Conservation (phyloP, 805 yeast genomes). For the Sugiyamaella lignohabitans region DNA sequence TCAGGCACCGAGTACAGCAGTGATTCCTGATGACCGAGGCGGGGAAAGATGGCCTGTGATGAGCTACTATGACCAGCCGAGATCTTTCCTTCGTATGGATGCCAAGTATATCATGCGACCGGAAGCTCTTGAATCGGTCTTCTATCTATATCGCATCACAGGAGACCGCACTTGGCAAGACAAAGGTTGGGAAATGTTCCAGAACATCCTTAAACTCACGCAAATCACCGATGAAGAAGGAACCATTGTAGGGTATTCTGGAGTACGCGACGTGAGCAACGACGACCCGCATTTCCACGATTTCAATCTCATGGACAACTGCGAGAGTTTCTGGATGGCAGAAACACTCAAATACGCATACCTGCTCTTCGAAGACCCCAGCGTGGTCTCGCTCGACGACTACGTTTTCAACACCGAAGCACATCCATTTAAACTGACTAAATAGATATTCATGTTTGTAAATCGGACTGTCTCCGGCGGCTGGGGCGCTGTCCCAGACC, state of each 20-base stretch:
- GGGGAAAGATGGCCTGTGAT: conserved; percentile 22
- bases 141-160: conserved; percentile 52
- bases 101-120: conserved; percentile 47
- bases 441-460: too few relatives aligned
- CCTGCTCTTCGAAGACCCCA: conserved; percentile 50
- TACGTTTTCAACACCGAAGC: conserved; percentile 58
- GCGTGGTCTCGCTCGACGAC: conserved; percentile 43
- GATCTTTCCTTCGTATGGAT: conserved; percentile 17
- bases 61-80: conserved; percentile 24
- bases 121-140: conserved; percentile 55
- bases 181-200: conserved; percentile 46
- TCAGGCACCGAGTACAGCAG: conserved; percentile 1
- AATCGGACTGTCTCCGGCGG: too few relatives aligned
- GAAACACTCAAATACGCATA: conserved; percentile 86
- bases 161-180: conserved; percentile 54
- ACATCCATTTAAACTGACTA: conserved; percentile 41
- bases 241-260: conserved; percentile 33
- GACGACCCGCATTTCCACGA: conserved; percentile 53
- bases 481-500: too few relatives aligned
- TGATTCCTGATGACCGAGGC: conserved; percentile 8
- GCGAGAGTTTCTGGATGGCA: conserved; percentile 76
- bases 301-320: conserved; percentile 51
- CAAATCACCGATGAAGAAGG: conserved; percentile 25
- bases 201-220: conserved; percentile 28
- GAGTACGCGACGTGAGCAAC: conserved; percentile 37